Evolutionary conservation across 768 basidiomycete species (phyloP), one percentile per base, ranked within the genome.

Genomic region (Neoboletus brunneissimus): DNA sequence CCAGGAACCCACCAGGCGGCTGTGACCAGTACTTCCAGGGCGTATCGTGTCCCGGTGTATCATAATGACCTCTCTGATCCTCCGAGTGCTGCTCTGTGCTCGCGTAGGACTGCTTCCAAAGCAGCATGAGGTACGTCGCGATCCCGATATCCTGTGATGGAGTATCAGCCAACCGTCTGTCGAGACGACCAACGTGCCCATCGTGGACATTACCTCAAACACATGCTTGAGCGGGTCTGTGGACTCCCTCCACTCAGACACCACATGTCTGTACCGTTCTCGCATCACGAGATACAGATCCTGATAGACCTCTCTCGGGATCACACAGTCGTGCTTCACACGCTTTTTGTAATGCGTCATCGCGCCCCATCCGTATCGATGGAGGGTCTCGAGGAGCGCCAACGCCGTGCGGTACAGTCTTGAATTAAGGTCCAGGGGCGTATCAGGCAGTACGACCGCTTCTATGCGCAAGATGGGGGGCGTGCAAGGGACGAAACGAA

Each of bases 141-240:
- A 98, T 95, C 16, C 92, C 92, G 35, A 98, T 92, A 68, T 98
- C 96, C 89, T 96, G 63, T 32, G 45, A 37, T 16, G 40, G 34
- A 8, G 34, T 12, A 27, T 57, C 35, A 62, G 45, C 37, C 22
- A 37, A 25, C 10, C 37, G 15, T 22, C 41, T 11, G 15, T 5
- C 32, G 32, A 18, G 16, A 35, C 15, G 32, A 27, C 25, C 6
- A 41, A 16, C 12, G 20, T 4, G n/a, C 41, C 31, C n/a, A 5
- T 15, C 38, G 42, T 20, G 5, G 2, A 31, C n/a, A 12, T 27
- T 54, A 86, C 90, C 82, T 95, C 93, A 54, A 88, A 95, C 8
- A 95, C 90, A 72, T 95, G 93, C 69, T 95, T 95, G 42, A 87
- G 66, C 1, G 93, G 91, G 70, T 95, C 91, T 0, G 93, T 95